A percentile compares a stretch with the other conserved stretches of the same genome.
phyloP scores from a whole-genome alignment of 2,329 filamentous ascomycete species.

The Beauveria asiatica region DNA sequence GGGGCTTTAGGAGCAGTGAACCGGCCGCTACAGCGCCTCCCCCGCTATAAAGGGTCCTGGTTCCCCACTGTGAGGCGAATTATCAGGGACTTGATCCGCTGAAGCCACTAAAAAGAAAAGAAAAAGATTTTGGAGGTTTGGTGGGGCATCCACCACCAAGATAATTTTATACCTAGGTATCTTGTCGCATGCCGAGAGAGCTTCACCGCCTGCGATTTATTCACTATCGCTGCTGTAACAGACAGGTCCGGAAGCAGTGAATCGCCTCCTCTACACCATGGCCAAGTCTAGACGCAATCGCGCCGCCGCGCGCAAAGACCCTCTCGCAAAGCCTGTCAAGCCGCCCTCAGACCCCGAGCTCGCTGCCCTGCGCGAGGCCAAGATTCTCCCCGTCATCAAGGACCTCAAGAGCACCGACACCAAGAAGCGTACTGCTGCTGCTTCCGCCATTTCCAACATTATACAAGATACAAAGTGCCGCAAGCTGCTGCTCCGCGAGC shows the following conservation, averaged over 20 bases:
- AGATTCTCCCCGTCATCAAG: conserved; percentile 54
- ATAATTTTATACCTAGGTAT: neutral
- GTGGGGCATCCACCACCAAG: neutral
- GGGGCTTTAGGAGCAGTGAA: neutral
- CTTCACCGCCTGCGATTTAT: neutral
- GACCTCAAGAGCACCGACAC: conserved; percentile 51
- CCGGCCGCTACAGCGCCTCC: neutral
- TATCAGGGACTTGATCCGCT: neutral
- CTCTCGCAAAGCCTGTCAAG: conserved; percentile 49
- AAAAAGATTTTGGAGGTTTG: neutral
- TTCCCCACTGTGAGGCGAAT: neutral
- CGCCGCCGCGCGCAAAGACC: conserved; percentile 42
- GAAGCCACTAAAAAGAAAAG: neutral
- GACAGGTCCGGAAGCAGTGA: neutral
- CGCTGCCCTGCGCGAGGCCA: conserved; percentile 52
- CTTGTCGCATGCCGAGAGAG: neutral
- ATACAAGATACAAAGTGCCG: conserved; percentile 53
- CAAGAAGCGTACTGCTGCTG: conserved; percentile 50
- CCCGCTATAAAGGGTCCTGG: neutral
- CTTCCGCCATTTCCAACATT: conserved; percentile 51
- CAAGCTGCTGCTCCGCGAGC: conserved; percentile 57
- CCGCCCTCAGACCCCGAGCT: conserved; percentile 56
- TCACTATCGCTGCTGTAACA: neutral
- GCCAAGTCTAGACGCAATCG: conserved; percentile 51
- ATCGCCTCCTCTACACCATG: conserved; percentile 30